Percentiles rank a stretch among this genome's conserved stretches.
Conservation (phyloP, 148 eudicot species). For the Rhododendron mucronatum region DNA sequence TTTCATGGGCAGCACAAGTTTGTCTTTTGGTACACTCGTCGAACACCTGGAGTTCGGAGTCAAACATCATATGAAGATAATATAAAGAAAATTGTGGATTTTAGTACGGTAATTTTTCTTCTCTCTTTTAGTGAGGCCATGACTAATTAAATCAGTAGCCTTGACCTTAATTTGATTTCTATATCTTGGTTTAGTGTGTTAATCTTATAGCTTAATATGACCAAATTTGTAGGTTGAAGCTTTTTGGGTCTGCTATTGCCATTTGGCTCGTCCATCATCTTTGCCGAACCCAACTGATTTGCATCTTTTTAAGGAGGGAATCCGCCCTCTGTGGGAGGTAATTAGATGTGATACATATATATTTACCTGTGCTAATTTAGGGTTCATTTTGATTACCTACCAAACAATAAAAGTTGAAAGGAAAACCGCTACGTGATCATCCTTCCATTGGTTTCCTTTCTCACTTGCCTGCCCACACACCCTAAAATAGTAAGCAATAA, state of each 20-base stretch:
- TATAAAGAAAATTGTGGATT: constrained; percentile 80
- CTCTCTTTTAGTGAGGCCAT: not conserved
- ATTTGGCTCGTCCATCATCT: constrained; percentile 80
- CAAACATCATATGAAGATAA: constrained; percentile 92
- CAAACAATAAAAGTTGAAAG: not conserved
- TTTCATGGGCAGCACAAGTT: constrained; percentile 63
- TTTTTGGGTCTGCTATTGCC: constrained; percentile 95
- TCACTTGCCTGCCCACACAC: not conserved
- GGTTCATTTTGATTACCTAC: not conserved
- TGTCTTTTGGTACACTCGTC: constrained; percentile 93
- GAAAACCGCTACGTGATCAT: not conserved
- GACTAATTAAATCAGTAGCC: not conserved
- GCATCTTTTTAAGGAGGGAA: constrained; percentile 96
- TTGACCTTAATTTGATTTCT: not conserved
- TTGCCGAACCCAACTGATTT: constrained; percentile 94
- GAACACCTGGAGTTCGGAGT: constrained; percentile 71
- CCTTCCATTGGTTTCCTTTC: not conserved
- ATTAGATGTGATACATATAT: not conserved
- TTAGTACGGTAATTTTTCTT: constrained; percentile 57
- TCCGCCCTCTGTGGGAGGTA: constrained; percentile 99
- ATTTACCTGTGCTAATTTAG: constrained; percentile 7
- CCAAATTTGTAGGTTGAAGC: constrained; percentile 70
- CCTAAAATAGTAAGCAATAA: not conserved
- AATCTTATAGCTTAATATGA: constrained; percentile 6
- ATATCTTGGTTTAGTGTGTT: constrained; percentile 2